These are phyloP conservation scores for Trametes coccinea DNA, from an alignment of 768 basidiomycete genomes.

Conservation along the genomic window DNA sequence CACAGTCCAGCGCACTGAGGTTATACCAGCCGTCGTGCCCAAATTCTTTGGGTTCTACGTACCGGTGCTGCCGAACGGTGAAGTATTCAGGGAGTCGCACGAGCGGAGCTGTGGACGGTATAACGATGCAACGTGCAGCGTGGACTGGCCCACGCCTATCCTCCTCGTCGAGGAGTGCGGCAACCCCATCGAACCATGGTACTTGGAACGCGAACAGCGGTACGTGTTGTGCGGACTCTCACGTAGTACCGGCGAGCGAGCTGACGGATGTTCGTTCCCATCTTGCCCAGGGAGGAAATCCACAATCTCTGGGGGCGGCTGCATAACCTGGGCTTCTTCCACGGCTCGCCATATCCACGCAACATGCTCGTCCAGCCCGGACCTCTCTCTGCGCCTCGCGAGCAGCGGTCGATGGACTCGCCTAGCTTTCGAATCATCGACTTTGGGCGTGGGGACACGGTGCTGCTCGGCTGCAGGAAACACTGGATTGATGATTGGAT, in stretches of 20 bases:
- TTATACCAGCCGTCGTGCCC: conserved; percentile 3
- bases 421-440: conserved; percentile 52
- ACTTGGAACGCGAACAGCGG: conserved; percentile 16
- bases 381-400: conserved; percentile 37
- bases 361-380: conserved; percentile 48
- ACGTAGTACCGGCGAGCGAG: background rate
- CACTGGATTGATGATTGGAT: no score
- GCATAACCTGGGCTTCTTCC: conserved; percentile 40
- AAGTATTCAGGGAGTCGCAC: background rate
- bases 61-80: conserved; percentile 16
- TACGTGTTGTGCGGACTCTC: background rate
- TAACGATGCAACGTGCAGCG: background rate
- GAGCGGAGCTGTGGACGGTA: background rate
- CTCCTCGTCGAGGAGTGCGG: conserved; percentile 52
- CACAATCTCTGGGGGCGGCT: conserved; percentile 40
- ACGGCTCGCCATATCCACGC: conserved; percentile 40
- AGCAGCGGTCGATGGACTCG: conserved; percentile 27
- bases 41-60: conserved; percentile 31
- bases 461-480: background rate
- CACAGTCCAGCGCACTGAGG: background rate
- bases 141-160: conserved; percentile 34
- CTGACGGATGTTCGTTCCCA: background rate
- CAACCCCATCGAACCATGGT: conserved; percentile 24
- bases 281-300: conserved; percentile 5
- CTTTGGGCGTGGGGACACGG: conserved; percentile 40